phyloP scores from a whole-genome alignment of 192 early-diverging fungal species.

The Umbelopsis sp. region DNA sequence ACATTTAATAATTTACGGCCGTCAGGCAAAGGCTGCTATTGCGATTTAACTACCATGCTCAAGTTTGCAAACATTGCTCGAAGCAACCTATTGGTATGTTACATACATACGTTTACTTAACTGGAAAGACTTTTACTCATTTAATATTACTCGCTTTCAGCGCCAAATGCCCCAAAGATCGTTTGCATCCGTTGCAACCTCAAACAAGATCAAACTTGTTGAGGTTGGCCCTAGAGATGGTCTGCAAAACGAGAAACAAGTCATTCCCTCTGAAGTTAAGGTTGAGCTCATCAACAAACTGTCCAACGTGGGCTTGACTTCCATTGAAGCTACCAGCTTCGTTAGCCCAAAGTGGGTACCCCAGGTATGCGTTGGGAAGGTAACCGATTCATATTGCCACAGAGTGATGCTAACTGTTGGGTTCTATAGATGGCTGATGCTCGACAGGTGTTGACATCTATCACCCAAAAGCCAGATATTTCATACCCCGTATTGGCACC shows the following conservation, averaged over 20 bases:
- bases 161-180: not conserved
- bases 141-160: not conserved
- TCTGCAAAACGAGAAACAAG: conserved; percentile 90
- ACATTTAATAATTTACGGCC: too few relatives aligned
- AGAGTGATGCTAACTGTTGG: not conserved
- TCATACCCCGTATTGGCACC: conserved; percentile 90
- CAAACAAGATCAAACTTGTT: conserved; percentile 79
- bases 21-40: too few relatives aligned
- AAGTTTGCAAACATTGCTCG: not conserved
- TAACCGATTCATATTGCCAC: not conserved
- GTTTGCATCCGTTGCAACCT: conserved; percentile 9
- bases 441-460: conserved; percentile 69
- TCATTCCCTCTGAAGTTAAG: conserved; percentile 82
- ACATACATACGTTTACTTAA: not conserved
- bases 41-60: not conserved
- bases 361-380: conserved; percentile 50
- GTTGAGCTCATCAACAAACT: conserved; percentile 87
- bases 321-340: conserved; percentile 92
- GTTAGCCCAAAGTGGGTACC: conserved; percentile 98
- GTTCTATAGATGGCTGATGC: conserved; percentile 83
- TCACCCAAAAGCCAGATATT: conserved; percentile 64
- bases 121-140: not conserved
- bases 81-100: not conserved
- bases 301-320: conserved; percentile 75
- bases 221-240: conserved; percentile 98